Base-by-base conservation (phyloP, 2,329 filamentous ascomycete species). In the Colletotrichum australisinense region DNA sequence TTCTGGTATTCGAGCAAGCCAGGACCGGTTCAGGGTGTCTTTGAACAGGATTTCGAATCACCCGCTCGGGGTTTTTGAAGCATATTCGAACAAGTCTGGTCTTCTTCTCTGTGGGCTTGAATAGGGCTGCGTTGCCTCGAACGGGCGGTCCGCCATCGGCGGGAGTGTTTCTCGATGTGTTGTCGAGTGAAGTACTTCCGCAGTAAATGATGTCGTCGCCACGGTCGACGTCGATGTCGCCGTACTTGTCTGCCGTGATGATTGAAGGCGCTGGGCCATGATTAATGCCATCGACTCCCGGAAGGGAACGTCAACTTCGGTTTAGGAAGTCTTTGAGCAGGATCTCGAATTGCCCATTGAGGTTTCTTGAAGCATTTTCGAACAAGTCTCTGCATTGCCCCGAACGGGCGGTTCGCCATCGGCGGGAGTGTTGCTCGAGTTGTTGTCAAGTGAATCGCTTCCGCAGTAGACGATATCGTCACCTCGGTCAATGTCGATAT, bases 181-280 rank as follows among this genome's bases (percentile, higher is more conserved):
- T 78, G 1, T 67, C 52, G 5, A 73, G 63, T 57, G 76, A 76
- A 14, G 62, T 75, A 7, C 80, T 79, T 5, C 76, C 78, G 14
- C 79, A 80, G 73, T 80, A 81, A 22, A 38, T 74, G 14, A 81
- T 67, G 0, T n/a, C 24, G 1, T 80, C 58, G 30, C 79, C 78
- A 0, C 66, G 11, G 35, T 81, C 80, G 0, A 63, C n/a, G 65
- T 82, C 78, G 5, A 80, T 59, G 1, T 75, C 72, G 9, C 72
- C 52, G 72, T 83, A 83, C 78, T 55, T 76, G 8, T 72, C 72
- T 0, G 87, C 86, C 8, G 92, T 80, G 0, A 93, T 85, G 52
- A 92, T 85, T 42, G 12, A 42, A n/a, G 19, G 42, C 19, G 8
- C 32, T 32, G 19, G 8, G 6, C 42, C 42, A 19, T 49, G 42